Conservation (phyloP, 257 asterid species). For the Linderniella brevidens region DNA sequence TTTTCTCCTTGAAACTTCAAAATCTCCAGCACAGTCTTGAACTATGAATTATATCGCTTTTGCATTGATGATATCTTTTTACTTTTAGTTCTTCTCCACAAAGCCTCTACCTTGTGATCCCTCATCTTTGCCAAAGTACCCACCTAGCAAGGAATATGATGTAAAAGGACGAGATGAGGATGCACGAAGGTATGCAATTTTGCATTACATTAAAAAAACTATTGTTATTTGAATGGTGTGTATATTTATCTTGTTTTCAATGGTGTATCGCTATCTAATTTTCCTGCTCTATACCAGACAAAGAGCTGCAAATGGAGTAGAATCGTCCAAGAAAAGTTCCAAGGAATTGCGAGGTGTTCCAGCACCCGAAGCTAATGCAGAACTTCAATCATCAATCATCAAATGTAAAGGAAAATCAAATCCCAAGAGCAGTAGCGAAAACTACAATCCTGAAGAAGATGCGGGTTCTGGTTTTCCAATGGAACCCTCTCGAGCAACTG, state of each 20-base stretch:
- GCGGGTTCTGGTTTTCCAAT: conserved; percentile 33
- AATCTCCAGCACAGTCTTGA: not conserved
- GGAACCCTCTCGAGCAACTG: conserved; percentile 29
- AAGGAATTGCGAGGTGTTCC: conserved; percentile 41
- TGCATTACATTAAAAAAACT: not conserved
- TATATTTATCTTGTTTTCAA: conserved; percentile 2
- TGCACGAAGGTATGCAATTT: conserved; percentile 38
- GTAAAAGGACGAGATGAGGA: conserved; percentile 50
- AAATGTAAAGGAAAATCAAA: conserved; percentile 37
- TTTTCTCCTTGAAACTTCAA: not conserved
- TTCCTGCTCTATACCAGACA: conserved; percentile 20
- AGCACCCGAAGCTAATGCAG: conserved; percentile 60
- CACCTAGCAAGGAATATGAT: conserved; percentile 71
- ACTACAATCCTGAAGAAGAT: conserved; percentile 33
- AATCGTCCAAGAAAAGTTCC: conserved; percentile 27
- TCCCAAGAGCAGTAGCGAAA: conserved; percentile 39
- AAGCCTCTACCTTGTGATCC: conserved; percentile 79
- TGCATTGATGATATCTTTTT: not conserved
- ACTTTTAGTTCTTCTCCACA: conserved; percentile 45
- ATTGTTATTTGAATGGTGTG: not conserved
- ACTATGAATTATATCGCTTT: too few relatives aligned
- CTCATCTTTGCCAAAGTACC: conserved; percentile 52
- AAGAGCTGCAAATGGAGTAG: conserved; percentile 36
- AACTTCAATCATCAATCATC: conserved; percentile 43
- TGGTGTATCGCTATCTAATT: not conserved